Conservation (phyloP, 1,139 yeast genomes). For the Suhomyces anneliseae region DNA sequence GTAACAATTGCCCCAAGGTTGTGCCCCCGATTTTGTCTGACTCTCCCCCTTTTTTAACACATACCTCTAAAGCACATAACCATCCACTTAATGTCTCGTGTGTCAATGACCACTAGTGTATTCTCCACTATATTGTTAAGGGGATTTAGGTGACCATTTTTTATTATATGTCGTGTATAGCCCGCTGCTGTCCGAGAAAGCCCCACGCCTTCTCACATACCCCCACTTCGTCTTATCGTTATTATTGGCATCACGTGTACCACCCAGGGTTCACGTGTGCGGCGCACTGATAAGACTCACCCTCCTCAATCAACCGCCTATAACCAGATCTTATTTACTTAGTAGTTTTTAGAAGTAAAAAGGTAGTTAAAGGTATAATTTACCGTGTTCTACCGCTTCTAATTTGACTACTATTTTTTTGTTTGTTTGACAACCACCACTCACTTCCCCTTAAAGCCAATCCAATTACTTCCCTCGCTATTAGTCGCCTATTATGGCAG, state of each 20-base stretch:
- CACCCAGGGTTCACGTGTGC: constrained; percentile 2
- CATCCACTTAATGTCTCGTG: too few relatives aligned
- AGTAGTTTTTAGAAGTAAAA: background rate
- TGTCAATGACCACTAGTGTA: too few relatives aligned
- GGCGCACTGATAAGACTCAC: constrained; percentile 9
- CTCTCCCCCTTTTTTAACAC: too few relatives aligned
- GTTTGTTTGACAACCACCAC: background rate
- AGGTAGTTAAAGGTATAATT: background rate
- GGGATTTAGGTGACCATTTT: background rate
- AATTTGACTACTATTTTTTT: background rate
- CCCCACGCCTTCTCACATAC: background rate
- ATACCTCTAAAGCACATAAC: too few relatives aligned
- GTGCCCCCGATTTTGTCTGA: too few relatives aligned
- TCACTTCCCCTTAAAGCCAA: background rate
- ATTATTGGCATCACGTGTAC: background rate
- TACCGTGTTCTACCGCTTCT: constrained; percentile 1
- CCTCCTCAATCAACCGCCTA: background rate
- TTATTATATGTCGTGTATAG: background rate
- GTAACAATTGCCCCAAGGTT: too few relatives aligned
- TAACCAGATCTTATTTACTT: background rate
- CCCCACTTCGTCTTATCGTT: background rate
- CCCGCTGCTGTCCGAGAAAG: background rate
- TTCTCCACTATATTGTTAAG: too few relatives aligned
- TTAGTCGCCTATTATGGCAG: constrained; percentile 11
- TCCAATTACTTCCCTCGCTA: background rate